Base-by-base conservation (phyloP, 2,329 filamentous ascomycete genomes). In the Thermomyces lanuginosus region DNA sequence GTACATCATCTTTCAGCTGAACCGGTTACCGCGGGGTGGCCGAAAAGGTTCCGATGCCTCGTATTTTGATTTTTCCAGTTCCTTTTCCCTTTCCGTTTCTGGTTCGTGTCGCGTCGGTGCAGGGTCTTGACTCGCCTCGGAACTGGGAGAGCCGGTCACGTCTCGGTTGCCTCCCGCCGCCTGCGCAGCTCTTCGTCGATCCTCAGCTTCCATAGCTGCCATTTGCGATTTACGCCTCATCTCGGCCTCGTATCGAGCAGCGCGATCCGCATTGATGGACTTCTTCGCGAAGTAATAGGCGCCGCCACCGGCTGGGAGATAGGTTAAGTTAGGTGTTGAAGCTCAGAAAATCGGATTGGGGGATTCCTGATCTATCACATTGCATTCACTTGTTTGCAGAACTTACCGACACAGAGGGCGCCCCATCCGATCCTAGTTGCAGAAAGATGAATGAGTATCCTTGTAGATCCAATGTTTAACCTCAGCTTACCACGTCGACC, bases 271-370 rank as follows among this genome's bases (percentile, higher is more conserved):
- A 50, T 93, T 92, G 66, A 98, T 92, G 53, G 75, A 76, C 48
- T 72, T 69, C 66, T 98, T 98, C 37, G 89, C 89, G 51, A 93
- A 92, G 62, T 80, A 83, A 64, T 95, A 98, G 45, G 86, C 83
- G 36, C 76, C 80, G 38, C 72, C 89, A 47, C 86, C 89, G 40
- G 84, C 82, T 83, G 17, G 46, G 6, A n/a, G n/a, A 31, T 5
- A 5, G 2, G 16, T 17, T 15, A 13, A 11, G 17, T 29, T 13
- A 28, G 14, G 24, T 6, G 13, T 13, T 5, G 11, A n/a, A n/a
- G n/a, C n/a, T n/a, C n/a, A n/a, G n/a, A n/a, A n/a, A n/a, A n/a
- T n/a, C n/a, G n/a, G n/a, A n/a, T n/a, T n/a, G n/a, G n/a, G n/a
- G n/a, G n/a, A n/a, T 24, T 12, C n/a, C 12, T 24, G 5, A 18